Percentiles rank a stretch among this genome's conserved stretches.
phyloP scores from a whole-genome alignment of 352 stramenopile species.

The Globisporangium mamillatum region DNA sequence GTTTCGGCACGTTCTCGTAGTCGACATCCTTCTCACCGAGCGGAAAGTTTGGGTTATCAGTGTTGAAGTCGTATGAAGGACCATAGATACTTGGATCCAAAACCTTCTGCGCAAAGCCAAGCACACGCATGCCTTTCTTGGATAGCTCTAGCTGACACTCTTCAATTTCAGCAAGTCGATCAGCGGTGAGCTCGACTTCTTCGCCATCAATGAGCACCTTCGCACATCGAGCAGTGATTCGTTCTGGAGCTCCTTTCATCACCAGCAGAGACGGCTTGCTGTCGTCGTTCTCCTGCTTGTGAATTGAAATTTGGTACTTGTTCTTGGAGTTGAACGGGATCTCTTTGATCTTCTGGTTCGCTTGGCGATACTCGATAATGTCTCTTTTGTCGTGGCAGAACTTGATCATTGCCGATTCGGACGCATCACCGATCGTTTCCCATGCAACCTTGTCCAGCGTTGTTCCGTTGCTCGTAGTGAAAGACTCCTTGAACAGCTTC shows the following conservation, averaged over 20 bases:
- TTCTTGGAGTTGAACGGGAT: constrained; percentile 85
- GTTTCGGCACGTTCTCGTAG: constrained; percentile 58
- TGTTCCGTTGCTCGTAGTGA: constrained; percentile 34
- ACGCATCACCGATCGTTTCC: constrained; percentile 32
- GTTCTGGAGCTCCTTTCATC: constrained; percentile 92
- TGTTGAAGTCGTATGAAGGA: constrained; percentile 71
- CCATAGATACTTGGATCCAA: constrained; percentile 47
- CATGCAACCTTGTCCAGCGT: constrained; percentile 51
- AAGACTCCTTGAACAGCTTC: constrained; percentile 60
- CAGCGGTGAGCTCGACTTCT: constrained; percentile 88
- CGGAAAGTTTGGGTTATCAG: constrained; percentile 77
- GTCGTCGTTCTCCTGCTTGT: constrained; percentile 46
- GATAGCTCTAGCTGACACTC: constrained; percentile 46
- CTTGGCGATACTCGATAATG: constrained; percentile 26
- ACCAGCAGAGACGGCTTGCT: constrained; percentile 16
- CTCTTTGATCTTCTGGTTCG: constrained; percentile 51
- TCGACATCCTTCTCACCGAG: constrained; percentile 83
- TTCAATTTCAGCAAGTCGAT: constrained; percentile 80
- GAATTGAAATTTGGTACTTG: constrained; percentile 79
- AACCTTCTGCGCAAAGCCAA: constrained; percentile 62
- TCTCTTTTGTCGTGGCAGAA: constrained; percentile 31
- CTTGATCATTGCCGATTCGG: constrained; percentile 32
- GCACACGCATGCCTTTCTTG: constrained; percentile 70
- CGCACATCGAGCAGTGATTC: constrained; percentile 78
- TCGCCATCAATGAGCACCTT: constrained; percentile 47